Conservation (phyloP, 495 filamentous ascomycete genomes). For the Penicillium subrubescens region DNA sequence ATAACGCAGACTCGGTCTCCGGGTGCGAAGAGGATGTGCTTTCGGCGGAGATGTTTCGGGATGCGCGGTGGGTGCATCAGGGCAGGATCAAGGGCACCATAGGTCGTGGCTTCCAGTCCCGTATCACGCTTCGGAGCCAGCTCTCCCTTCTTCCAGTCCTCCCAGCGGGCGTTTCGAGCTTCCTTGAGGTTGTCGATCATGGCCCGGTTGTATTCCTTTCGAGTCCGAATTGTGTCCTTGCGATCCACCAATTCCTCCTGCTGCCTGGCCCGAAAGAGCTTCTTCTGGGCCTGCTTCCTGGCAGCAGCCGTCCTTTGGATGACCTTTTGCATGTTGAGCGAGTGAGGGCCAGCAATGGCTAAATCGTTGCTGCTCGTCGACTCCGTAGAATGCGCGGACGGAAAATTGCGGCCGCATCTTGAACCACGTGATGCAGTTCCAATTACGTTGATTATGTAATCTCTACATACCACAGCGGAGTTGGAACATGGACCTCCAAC, state of each 20-base stretch:
- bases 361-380: conserved; percentile 26
- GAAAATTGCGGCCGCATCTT: conserved; percentile 42
- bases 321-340: conserved; percentile 69
- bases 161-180: conserved; percentile 44
- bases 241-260: conserved; percentile 33
- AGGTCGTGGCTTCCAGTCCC: conserved; percentile 46
- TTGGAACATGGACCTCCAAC: no score
- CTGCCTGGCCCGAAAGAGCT: conserved; percentile 47
- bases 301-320: conserved; percentile 68
- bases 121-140: conserved; percentile 73
- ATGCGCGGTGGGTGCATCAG: conserved; percentile 40
- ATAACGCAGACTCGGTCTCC: conserved; percentile 79
- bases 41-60: conserved; percentile 50
- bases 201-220: conserved; percentile 36
- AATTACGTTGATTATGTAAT: conserved; percentile 4
- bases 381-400: conserved; percentile 21
- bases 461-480: no score
- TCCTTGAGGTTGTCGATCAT: conserved; percentile 34
- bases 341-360: conserved; percentile 37
- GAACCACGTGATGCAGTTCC: conserved; percentile 22
- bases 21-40: conserved; percentile 62
- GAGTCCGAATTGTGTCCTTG: conserved; percentile 36
- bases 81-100: conserved; percentile 52
- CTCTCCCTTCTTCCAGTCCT: conserved; percentile 77
- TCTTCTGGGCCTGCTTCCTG: conserved; percentile 59